Evolutionary conservation across 805 yeast species (phyloP), one percentile per base, ranked within the genome.

Genomic region (Vanderwaltozyma tropicalis): DNA sequence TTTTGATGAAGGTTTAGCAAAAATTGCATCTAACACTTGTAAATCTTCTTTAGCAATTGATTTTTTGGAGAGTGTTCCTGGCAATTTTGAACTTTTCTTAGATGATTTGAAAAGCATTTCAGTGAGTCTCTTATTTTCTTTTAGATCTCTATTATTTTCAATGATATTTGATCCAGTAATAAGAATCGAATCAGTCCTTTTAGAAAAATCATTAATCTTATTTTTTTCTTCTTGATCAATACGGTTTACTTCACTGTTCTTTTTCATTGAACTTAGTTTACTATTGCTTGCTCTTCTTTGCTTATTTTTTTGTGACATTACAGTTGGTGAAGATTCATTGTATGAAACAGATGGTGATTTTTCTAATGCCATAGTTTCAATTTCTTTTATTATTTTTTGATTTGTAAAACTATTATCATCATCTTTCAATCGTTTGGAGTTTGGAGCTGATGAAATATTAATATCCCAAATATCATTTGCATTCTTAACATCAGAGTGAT

Each of bases 341-440:
- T 46, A 50, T 21, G 48, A 35, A n/a, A 40, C 52, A 28, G 45
- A 26, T 3, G 55, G 56, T 4, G 56, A 49, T 28, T 49, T 46
- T 27, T 52, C 53, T n/a, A n/a, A n/a, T n/a, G n/a, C n/a, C n/a
- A 37, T 41, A 16, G 37, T 29, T 12, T 37, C n/a, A 22, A 17
- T 31, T n/a, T 29, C 8, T 3, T 20, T 31, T 17, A 21, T 13
- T 15, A 25, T 36, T 12, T 15, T 30, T 22, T 28, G 31, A 9
- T 31, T 21, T 25, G 37, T 38, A 12, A 41, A 35, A 5, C 18
- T 6, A 4, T 14, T 7, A 14, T 14, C 13, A 6, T 14, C 8
- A 10, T 4, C 15, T 5, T 13, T 14, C 12, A 24, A 24, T 8
- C 9, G 27, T 22, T 21, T 37, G 36, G 10, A 18, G 32, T 12